A percentile compares a stretch with the other conserved stretches of the same genome.
phyloP scores from a whole-genome alignment of 129 eudicot genomes.

The Pittosporum tobira region DNA sequence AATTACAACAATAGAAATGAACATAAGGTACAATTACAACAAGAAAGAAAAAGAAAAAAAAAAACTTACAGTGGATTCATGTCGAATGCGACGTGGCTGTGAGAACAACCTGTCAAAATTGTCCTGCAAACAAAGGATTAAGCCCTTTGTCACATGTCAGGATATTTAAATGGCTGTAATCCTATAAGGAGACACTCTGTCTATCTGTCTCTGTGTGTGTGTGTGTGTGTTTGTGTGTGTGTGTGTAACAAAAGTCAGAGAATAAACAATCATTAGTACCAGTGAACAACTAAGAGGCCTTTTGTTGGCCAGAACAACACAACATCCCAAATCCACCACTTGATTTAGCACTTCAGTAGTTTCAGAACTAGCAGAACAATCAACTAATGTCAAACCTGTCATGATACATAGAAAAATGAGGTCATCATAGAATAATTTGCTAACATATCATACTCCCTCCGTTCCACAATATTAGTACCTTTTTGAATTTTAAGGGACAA shows the following conservation, averaged over 20 bases:
- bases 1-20: too few species aligned
- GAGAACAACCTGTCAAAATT: slow-evolving; percentile 63
- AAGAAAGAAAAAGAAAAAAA: too few species aligned
- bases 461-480: too few species aligned
- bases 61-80: slow-evolving; percentile 84
- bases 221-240: too few species aligned
- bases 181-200: not conserved
- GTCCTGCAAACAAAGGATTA: slow-evolving; percentile 43
- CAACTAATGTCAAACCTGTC: slow-evolving; percentile 72
- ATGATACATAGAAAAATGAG: not conserved
- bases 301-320: slow-evolving; percentile 87
- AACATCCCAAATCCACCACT: slow-evolving; percentile 46
- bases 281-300: slow-evolving; percentile 81
- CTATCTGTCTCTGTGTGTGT: too few species aligned
- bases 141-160: not conserved
- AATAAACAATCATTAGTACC: slow-evolving; percentile 31
- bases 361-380: slow-evolving; percentile 93
- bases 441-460: too few species aligned
- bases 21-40: too few species aligned
- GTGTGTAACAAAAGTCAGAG: not conserved
- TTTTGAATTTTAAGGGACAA: too few species aligned
- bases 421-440: not conserved
- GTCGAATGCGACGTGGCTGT: slow-evolving; percentile 67
- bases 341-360: slow-evolving; percentile 45
- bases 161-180: not conserved